Percentiles rank a stretch among this genome's conserved stretches.
phyloP scores from a whole-genome alignment of 768 basidiomycete genomes.

The Lanmaoa rubissima region DNA sequence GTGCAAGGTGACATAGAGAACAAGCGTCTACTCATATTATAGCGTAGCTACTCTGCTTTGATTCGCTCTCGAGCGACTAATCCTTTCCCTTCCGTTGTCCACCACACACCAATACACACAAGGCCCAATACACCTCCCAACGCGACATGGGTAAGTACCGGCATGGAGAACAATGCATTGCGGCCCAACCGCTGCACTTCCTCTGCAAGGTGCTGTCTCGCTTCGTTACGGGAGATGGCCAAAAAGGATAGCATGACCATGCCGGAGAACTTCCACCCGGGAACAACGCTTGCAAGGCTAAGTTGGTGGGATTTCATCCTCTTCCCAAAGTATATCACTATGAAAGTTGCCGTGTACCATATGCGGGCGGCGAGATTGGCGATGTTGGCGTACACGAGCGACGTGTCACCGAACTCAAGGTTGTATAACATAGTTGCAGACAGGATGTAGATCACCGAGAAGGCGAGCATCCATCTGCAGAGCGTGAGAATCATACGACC shows the following conservation, averaged over 20 bases:
- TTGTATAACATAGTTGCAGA: constrained; percentile 48
- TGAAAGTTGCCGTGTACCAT: constrained; percentile 54
- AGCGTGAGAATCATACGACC: not conserved
- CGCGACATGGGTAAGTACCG: constrained; percentile 25
- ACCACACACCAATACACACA: constrained; percentile 28
- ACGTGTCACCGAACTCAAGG: constrained; percentile 56
- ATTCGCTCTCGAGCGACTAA: constrained; percentile 18
- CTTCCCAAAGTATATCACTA: constrained; percentile 44
- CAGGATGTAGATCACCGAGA: constrained; percentile 65
- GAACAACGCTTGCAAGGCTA: constrained; percentile 14
- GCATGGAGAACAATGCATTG: constrained; percentile 19
- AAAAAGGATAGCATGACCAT: constrained; percentile 24
- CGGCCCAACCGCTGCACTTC: constrained; percentile 15
- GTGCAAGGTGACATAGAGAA: constrained; percentile 5
- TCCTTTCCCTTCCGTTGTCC: constrained; percentile 28
- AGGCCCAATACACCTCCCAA: constrained; percentile 28
- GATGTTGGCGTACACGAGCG: constrained; percentile 77
- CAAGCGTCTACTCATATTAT: not conserved
- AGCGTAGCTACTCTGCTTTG: constrained; percentile 21
- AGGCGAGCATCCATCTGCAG: constrained; percentile 71
- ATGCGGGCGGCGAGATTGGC: constrained; percentile 63
- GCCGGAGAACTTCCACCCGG: constrained; percentile 28
- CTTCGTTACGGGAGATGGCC: constrained; percentile 19
- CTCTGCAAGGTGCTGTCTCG: constrained; percentile 14
- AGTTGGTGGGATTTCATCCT: constrained; percentile 15